Evolutionary conservation across 2,329 filamentous ascomycete genomes (phyloP).

Genomic region (Fusarium foetens): DNA sequence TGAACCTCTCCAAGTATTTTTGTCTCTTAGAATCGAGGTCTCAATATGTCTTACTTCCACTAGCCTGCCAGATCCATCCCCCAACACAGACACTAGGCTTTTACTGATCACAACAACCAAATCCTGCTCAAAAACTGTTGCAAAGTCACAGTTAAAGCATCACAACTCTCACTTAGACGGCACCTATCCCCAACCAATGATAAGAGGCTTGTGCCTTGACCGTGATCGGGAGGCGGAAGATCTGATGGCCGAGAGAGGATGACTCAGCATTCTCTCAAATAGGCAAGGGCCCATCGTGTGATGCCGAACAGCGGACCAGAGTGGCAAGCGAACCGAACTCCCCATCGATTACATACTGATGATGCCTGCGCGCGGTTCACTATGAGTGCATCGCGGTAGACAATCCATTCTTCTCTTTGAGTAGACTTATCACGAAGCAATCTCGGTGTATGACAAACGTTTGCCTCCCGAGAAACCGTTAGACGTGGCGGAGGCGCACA

Average conservation of each 20-base stretch:
- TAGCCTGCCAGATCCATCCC: not conserved
- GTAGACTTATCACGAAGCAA: conserved; percentile 16
- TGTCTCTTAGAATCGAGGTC: not conserved
- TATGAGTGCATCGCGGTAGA: conserved; percentile 44
- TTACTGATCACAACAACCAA: not conserved
- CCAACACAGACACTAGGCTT: not conserved
- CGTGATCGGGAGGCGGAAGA: conserved; percentile 35
- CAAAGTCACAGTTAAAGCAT: not conserved
- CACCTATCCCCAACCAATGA: conserved; percentile 6
- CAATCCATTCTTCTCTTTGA: conserved; percentile 22
- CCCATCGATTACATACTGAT: conserved; percentile 32
- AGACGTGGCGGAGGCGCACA: conserved; percentile 17
- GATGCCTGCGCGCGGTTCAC: conserved; percentile 42
- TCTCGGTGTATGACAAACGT: conserved; percentile 7
- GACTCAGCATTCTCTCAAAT: conserved; percentile 41
- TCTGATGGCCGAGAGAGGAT: conserved; percentile 32
- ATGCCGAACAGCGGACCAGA: conserved; percentile 45
- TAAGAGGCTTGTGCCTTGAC: not conserved
- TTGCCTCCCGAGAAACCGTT: conserved; percentile 7
- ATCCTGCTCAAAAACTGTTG: not conserved
- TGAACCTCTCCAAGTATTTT: not conserved
- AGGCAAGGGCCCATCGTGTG: conserved; percentile 43
- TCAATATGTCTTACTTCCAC: not conserved
- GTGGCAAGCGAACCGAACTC: conserved; percentile 44
- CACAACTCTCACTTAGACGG: not conserved